Base-by-base conservation (phyloP, 73 alveolate species). In the Paramecium caudatum region DNA sequence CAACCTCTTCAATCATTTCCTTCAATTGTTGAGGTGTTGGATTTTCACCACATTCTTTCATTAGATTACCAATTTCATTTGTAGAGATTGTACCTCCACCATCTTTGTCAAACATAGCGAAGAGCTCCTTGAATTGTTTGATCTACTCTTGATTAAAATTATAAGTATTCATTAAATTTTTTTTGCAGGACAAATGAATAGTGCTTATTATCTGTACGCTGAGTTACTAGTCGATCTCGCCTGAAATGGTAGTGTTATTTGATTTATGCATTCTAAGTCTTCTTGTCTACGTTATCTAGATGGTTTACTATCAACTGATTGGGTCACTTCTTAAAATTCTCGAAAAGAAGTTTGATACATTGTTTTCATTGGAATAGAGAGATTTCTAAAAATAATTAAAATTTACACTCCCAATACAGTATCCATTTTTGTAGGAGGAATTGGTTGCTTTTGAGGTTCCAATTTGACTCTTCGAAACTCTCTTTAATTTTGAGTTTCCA, bases 1-100 rank as follows among this genome's bases (percentile, higher is more conserved):
- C 99, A 41, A 96, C 95, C 74, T 95, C 98, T 47, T 90, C 91
- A 45, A 96, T 91, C 96, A 96, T 95, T 55, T 96, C 98, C 47
- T 93, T 84, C 50, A 95, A 91, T 82, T 94, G 94, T 65, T 94
- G 90, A 46, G 94, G 94, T 6, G 97, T 90, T 3, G 97, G 97
- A 62, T 94, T 91, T 23, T 82, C 90, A 16, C 99, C 99, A 45
- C 94, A 83, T 30, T 94, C 63, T 25, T 96, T 63, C 97, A 94
- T 87, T 33, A 94, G 93, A 19, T 94, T 90, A 4, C 97, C 97
- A 16, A 95, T 65, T 84, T 95, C 99, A 43, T 74, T 69, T 17
- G 97, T 68, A 5, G 96, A 74, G 37, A 95, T 95, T 3, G 93
- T 90, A 17, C 98, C 99, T 78, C 91, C 97, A 19, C 99, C 95